These are phyloP conservation scores for Smittium mucronatum DNA, from an alignment of 371 early-diverging fungal species.

Conservation along the genomic window DNA sequence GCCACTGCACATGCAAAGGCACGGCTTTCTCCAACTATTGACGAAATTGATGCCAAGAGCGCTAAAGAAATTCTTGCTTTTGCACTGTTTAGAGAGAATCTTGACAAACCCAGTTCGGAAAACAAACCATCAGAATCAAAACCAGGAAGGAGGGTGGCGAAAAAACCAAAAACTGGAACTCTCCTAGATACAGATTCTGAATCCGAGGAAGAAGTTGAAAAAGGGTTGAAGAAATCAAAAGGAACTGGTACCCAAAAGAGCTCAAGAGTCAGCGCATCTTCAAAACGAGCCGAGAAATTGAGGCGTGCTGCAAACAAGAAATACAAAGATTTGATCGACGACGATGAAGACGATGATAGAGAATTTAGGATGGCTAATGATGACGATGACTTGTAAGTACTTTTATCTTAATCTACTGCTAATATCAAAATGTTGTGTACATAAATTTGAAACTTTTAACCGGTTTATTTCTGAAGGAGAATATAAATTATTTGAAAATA, in stretches of 20 bases:
- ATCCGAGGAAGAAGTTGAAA: slow-evolving; percentile 33
- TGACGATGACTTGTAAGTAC: slow-evolving; percentile 14
- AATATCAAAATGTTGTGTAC: too few relatives aligned
- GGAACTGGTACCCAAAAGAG: background rate
- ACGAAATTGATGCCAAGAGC: slow-evolving; percentile 71
- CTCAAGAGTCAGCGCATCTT: slow-evolving; percentile 10
- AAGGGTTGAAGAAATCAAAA: background rate
- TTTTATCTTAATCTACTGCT: background rate
- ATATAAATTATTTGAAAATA: too few relatives aligned
- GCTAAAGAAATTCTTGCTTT: slow-evolving; percentile 75
- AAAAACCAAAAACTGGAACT: slow-evolving; percentile 13
- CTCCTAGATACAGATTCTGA: slow-evolving; percentile 25
- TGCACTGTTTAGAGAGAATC: slow-evolving; percentile 79
- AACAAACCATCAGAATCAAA: too few relatives aligned
- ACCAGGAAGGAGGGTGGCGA: too few relatives aligned
- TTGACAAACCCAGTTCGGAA: background rate
- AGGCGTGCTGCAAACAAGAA: slow-evolving; percentile 8
- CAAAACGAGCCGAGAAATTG: background rate
- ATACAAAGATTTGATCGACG: slow-evolving; percentile 13
- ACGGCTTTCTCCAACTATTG: slow-evolving; percentile 68
- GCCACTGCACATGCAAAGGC: slow-evolving; percentile 98
- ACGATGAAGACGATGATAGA: slow-evolving; percentile 22
- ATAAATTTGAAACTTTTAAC: too few relatives aligned
- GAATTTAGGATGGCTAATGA: slow-evolving; percentile 32
- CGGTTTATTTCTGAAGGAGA: too few relatives aligned